Evolutionary conservation across 164 flowering plant species (phyloP), one percentile per base, ranked within the genome.

Genomic region (Vitis amurensis): DNA sequence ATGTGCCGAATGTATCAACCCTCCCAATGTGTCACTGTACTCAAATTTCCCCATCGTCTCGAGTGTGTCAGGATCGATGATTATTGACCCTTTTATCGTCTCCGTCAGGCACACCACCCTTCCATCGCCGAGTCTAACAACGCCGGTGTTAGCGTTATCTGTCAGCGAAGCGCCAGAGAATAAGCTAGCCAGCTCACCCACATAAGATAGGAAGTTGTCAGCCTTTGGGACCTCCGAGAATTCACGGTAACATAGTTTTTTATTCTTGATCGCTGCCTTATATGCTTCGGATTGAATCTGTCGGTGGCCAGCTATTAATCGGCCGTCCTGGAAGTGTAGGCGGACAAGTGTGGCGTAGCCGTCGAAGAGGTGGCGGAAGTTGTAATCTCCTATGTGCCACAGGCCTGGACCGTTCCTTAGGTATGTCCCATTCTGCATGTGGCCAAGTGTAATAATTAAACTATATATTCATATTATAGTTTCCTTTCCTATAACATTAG

Each of bases 101-200:
- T 95, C 99, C 0, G 99, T 95, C 8, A 95, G 68, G 80, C 99
- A 95, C 7, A 95, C 89, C 0, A 93, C 97, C 0, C 99, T 87
- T 2, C 95, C 97, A 50, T 95, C 99, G 0, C 92, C 98, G 0
- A 95, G 89, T 64, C 48, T 75, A 4, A 91, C 87, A 1, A 95
- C 95, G 13, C 99, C 99, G 8, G 98, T 95, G 83, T 95, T 95
- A 12, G 99, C 91, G 61, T 95, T 95, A 55, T 95, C 99, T 9
- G 99, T 95, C 6, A 95, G 68, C 0, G 99, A 95, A 1, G 87
- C 91, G 0, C 99, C 99, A 27, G 98, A 93, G 82, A 95, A 83
- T 14, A 95, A 83, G 60, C 71, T 80, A 0, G 90, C 92, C 0
- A 95, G 76, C 30, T 91, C 95, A 2, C 97, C 93, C 4, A 92